phyloP scores from a whole-genome alignment of 2,329 filamentous ascomycete genomes.

The Eutypella sp. region DNA sequence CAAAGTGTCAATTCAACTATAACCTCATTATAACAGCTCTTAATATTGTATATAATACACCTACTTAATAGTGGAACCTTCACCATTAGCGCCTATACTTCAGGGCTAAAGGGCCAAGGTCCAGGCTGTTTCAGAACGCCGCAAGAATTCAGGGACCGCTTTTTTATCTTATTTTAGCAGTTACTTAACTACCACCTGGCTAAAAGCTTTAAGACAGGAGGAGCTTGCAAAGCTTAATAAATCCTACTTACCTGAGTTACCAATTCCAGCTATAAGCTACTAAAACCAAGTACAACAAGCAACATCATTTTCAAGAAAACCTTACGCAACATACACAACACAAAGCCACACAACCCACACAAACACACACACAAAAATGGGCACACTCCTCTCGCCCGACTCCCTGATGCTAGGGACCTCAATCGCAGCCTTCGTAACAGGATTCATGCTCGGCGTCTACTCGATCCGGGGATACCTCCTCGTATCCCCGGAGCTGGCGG shows the following conservation, averaged over 20 bases:
- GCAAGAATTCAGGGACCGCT: not conserved
- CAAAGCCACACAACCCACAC: not conserved
- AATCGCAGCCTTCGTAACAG: constrained; percentile 67
- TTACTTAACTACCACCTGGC: not conserved
- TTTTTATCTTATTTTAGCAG: not conserved
- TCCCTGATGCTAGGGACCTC: constrained; percentile 68
- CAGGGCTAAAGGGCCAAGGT: too few species aligned
- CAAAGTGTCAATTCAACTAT: too few species aligned
- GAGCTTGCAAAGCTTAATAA: not conserved
- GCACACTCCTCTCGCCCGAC: constrained; percentile 33
- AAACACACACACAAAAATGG: not conserved
- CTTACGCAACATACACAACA: not conserved
- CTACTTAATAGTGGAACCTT: too few species aligned
- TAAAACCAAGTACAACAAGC: not conserved
- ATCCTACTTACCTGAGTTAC: not conserved
- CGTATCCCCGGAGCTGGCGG: constrained; percentile 44
- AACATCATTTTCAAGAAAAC: too few species aligned
- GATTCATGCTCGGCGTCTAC: constrained; percentile 79
- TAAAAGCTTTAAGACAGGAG: not conserved
- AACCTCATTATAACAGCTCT: too few species aligned
- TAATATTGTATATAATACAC: too few species aligned
- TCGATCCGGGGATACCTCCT: constrained; percentile 56
- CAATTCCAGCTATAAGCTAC: too few species aligned
- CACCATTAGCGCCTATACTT: too few species aligned
- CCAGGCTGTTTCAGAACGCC: too few species aligned